Evolutionary conservation across 2,329 filamentous ascomycete genomes (phyloP).

Genomic region (Aspergillus glaucus): DNA sequence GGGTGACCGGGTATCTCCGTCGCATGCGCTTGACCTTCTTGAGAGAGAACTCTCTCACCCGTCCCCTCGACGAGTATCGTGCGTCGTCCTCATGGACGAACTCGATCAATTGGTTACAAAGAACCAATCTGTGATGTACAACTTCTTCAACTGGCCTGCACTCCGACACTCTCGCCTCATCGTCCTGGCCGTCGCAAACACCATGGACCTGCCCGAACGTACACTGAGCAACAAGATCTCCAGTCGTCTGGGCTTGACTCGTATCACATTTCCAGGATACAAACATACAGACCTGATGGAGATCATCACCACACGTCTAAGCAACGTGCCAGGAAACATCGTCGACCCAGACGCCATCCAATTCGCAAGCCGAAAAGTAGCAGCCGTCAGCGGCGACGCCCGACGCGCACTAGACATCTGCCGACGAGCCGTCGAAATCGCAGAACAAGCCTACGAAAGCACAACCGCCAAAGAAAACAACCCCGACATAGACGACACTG

Average conservation of each 20-base stretch:
- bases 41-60: constrained; percentile 91
- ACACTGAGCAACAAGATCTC: constrained; percentile 98
- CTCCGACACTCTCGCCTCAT: constrained; percentile 86
- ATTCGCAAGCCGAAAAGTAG: constrained; percentile 93
- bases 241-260: constrained; percentile 78
- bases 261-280: constrained; percentile 96
- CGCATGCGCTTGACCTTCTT: constrained; percentile 83
- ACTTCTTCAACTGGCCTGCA: constrained; percentile 99
- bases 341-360: constrained; percentile 91
- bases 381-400: constrained; percentile 91
- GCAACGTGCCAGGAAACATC: constrained; percentile 79
- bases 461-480: constrained; percentile 13
- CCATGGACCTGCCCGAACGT: constrained; percentile 94
- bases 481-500: constrained; percentile 17
- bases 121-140: constrained; percentile 99
- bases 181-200: constrained; percentile 95
- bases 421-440: constrained; percentile 86
- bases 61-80: constrained; percentile 82
- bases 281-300: constrained; percentile 96
- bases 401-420: constrained; percentile 91
- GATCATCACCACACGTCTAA: constrained; percentile 90
- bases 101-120: constrained; percentile 95
- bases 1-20: constrained; percentile 83
- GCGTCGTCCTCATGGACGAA: constrained; percentile 97
- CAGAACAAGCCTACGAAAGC: constrained; percentile 63